Base-by-base conservation (phyloP, 2,329 filamentous ascomycete species). In the Cladophialophora bantiana region DNA sequence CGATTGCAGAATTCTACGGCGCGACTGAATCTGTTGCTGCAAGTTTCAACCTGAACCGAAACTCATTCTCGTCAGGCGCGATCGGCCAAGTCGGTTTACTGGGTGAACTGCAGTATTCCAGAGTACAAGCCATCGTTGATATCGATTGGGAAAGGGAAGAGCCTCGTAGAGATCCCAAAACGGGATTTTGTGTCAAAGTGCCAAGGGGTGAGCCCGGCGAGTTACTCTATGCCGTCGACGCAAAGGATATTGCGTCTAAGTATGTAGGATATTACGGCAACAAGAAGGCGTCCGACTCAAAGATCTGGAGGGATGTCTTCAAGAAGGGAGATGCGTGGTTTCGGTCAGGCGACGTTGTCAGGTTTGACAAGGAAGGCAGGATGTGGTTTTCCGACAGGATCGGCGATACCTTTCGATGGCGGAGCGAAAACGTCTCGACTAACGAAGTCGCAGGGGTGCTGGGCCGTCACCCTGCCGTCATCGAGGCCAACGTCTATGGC, bases 1-100 rank as follows among this genome's bases (percentile, higher is more conserved):
- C 85, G 1, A 87, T 94, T 65, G 89, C 86, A 67, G 92, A 96
- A 74, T 94, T 96, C 77, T 96, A 95, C 77, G 89, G 89, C 12
- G 85, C 90, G 0, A 93, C 91, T 0, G 91, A 94, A 77, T 90
- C 89, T 2, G 85, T 87, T 0, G 82, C 86, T 2, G 91, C 85
- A 0, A 85, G 85, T 0, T 93, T 89, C 84, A 96, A 96, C 76
- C 77, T 89, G 57, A 89, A 87, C 63, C 84, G 85, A 54, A 26
- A 26, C 26, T 26, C 26, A 26, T 26, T 26, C 26, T 26, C 26
- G 2, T 26, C 26, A 26, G 26, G 26, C 26, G 26, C 26, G 26
- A 26, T 26, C 26, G 93, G 93, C 2, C 86, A 90, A 48, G 85
- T 85, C 67, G 93, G 93, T 4, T 79, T 81, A 62, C 69, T 96